Percentiles rank a stretch among this genome's conserved stretches.
These are phyloP conservation scores for Stachybotrys chartarum DNA, from an alignment of 2,329 filamentous ascomycete species.

Conservation along the genomic window DNA sequence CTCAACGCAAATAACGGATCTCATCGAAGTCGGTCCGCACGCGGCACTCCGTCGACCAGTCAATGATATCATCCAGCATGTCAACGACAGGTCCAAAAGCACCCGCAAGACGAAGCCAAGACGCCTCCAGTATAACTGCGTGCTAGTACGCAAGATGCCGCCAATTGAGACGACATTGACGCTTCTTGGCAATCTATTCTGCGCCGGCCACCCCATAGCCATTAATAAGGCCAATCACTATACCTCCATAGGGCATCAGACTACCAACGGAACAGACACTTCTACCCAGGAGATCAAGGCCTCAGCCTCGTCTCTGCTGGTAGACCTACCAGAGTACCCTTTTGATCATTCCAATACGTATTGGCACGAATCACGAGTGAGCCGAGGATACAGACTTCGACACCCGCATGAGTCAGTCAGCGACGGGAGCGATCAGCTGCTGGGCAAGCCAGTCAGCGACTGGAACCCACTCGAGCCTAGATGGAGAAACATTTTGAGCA, in stretches of 20 bases:
- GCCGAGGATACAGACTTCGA: slow-evolving; percentile 14
- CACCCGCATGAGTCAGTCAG: slow-evolving; percentile 8
- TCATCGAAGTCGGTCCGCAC: slow-evolving; percentile 19
- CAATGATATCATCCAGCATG: slow-evolving; percentile 7
- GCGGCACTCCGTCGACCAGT: slow-evolving; percentile 11
- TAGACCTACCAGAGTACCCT: slow-evolving; percentile 26
- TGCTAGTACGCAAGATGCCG: not conserved
- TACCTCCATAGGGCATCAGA: not conserved
- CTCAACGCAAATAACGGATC: not conserved
- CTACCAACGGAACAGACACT: not conserved
- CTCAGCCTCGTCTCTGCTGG: slow-evolving; percentile 10
- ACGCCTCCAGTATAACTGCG: slow-evolving; percentile 1
- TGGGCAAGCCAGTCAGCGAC: slow-evolving; percentile 20
- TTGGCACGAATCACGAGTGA: slow-evolving; percentile 25
- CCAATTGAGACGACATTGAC: not conserved
- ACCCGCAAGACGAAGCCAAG: slow-evolving; percentile 14
- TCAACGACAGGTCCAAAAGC: not conserved
- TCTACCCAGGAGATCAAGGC: not conserved
- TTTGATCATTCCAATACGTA: slow-evolving; percentile 28
- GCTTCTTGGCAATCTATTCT: slow-evolving; percentile 16
- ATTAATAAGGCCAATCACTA: slow-evolving; percentile 32
- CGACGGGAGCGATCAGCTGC: slow-evolving; percentile 28
- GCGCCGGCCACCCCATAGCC: slow-evolving; percentile 30
- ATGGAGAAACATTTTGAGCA: slow-evolving; percentile 17
- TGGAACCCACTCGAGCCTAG: slow-evolving; percentile 14